phyloP scores from a whole-genome alignment of 257 asterid genomes.

The Ajuga chamaepitys region DNA sequence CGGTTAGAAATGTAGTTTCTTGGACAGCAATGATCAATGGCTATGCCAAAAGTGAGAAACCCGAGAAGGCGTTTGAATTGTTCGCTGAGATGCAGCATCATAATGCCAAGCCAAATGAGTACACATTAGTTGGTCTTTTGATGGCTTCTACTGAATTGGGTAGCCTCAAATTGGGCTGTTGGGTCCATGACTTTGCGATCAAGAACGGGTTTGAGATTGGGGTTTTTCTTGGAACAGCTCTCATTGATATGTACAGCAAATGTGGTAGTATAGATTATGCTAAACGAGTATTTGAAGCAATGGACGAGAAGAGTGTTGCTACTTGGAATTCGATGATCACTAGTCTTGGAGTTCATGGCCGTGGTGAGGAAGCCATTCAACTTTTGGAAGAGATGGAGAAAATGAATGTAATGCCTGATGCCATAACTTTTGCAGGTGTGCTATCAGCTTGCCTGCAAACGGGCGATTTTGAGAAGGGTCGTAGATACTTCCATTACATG shows the following conservation, averaged over 20 bases:
- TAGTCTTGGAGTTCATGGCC: constrained; percentile 51
- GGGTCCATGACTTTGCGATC: constrained; percentile 36
- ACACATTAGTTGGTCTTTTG: constrained; percentile 39
- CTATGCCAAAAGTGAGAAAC: constrained; percentile 34
- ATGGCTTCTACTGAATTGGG: constrained; percentile 29
- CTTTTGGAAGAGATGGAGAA: constrained; percentile 42
- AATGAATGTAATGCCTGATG: constrained; percentile 30
- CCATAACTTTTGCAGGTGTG: constrained; percentile 33
- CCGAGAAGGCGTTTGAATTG: constrained; percentile 40
- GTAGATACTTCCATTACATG: constrained; percentile 29
- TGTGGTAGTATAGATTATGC: constrained; percentile 45
- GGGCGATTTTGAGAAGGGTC: constrained; percentile 27
- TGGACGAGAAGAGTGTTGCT: constrained; percentile 35
- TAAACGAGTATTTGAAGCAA: constrained; percentile 27
- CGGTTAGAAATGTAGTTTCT: constrained; percentile 36
- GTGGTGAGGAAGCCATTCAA: constrained; percentile 30
- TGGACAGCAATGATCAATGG: constrained; percentile 53
- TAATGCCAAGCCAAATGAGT: constrained; percentile 33
- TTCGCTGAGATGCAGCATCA: constrained; percentile 30
- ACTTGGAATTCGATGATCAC: constrained; percentile 53
- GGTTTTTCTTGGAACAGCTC: constrained; percentile 44
- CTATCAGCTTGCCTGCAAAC: constrained; percentile 36
- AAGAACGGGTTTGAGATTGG: constrained; percentile 41
- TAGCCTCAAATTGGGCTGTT: constrained; percentile 35
- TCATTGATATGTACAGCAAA: constrained; percentile 56